phyloP scores from a whole-genome alignment of 164 flowering plant genomes.

The Liriodendron chinense region DNA sequence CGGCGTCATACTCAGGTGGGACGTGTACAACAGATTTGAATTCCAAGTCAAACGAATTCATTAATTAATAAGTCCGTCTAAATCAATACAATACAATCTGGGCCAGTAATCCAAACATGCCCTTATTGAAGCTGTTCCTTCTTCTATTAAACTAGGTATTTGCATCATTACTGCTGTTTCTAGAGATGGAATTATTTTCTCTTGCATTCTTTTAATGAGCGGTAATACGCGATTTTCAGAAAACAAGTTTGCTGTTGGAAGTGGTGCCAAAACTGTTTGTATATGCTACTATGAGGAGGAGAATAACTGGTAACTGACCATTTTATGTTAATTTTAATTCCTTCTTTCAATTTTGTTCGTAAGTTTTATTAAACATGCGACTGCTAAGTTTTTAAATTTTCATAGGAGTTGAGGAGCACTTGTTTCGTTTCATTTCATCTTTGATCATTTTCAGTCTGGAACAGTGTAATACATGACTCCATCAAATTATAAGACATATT shows the following conservation, averaged over 20 bases:
- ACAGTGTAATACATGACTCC: neutral
- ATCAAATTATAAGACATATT: no score
- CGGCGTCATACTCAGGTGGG: no score
- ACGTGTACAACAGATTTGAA: no score
- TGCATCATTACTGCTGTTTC: neutral
- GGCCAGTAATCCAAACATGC: no score
- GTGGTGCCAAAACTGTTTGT: slow-evolving; percentile 98
- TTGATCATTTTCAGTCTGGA: neutral
- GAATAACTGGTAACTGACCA: slow-evolving; percentile 71
- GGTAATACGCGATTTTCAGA: slow-evolving; percentile 36
- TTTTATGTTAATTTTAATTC: slow-evolving; percentile 3
- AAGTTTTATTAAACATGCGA: neutral
- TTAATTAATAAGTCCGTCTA: no score
- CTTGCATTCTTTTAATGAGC: slow-evolving; percentile 4
- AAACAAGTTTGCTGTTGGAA: slow-evolving; percentile 98
- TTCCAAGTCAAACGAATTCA: no score
- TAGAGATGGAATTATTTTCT: neutral
- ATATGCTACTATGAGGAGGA: slow-evolving; percentile 98
- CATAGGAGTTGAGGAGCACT: no score
- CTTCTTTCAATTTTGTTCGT: neutral
- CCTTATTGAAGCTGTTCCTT: no score
- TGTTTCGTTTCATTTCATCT: neutral
- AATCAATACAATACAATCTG: no score
- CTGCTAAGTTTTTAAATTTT: no score
- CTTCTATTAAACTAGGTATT: neutral